Percentiles rank a stretch among this genome's conserved stretches.
Evolutionary conservation across 2,329 filamentous ascomycete genomes (phyloP).

Genomic region (Xylaria sp.): DNA sequence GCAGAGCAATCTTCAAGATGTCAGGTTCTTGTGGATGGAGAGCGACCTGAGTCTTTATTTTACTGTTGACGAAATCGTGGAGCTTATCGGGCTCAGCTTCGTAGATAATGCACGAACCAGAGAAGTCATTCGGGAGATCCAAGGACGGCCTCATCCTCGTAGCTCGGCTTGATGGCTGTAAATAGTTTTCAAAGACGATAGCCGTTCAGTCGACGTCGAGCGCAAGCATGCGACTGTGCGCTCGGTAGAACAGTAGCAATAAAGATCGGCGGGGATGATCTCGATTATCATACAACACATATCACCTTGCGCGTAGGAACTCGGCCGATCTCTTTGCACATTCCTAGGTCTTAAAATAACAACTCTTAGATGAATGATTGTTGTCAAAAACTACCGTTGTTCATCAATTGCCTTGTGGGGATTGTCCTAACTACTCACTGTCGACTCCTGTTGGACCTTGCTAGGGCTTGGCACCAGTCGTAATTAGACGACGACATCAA

Average conservation of each 20-base stretch:
- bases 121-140: conserved; percentile 68
- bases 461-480: not conserved
- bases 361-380: not conserved
- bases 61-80: conserved; percentile 67
- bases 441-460: not conserved
- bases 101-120: conserved; percentile 69
- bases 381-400: not conserved
- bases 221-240: not conserved
- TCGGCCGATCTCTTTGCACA: not conserved
- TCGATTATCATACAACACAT: not conserved
- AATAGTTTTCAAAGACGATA: not conserved
- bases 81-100: conserved; percentile 71
- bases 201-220: not conserved
- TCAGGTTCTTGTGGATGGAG: conserved; percentile 71
- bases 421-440: not conserved
- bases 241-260: not conserved
- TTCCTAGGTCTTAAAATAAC: not conserved
- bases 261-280: not conserved
- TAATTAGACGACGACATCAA: conserved; percentile 11
- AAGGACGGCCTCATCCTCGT: conserved; percentile 59
- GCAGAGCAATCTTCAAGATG: conserved; percentile 73
- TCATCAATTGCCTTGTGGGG: not conserved
- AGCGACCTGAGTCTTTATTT: conserved; percentile 74
- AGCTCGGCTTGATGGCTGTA: conserved; percentile 13
- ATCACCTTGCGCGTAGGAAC: not conserved